Conservation (phyloP, 2,329 filamentous ascomycete genomes). For the Kalmusia sp. region DNA sequence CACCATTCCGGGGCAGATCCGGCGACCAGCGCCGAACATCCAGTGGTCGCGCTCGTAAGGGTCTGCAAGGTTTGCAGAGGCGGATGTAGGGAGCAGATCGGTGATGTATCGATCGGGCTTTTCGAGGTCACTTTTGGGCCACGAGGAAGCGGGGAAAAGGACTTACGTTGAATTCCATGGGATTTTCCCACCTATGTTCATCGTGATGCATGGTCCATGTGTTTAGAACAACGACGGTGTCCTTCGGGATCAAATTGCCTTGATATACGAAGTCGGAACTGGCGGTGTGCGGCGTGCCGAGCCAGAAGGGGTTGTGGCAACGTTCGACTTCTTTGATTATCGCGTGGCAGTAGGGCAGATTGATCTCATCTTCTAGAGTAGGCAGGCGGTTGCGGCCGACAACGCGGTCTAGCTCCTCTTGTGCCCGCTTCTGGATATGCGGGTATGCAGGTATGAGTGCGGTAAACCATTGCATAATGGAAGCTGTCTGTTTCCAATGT, state of each 20-base stretch:
- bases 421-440: constrained; percentile 14
- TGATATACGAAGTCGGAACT: constrained; percentile 11
- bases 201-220: constrained; percentile 49
- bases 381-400: constrained; percentile 14
- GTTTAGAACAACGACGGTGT: constrained; percentile 47
- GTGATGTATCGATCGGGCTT: constrained; percentile 17
- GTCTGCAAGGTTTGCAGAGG: constrained; percentile 15
- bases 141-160: neutral
- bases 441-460: constrained; percentile 11
- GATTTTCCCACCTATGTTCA: constrained; percentile 16
- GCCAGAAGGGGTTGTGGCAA: constrained; percentile 14
- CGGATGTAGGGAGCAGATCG: constrained; percentile 3
- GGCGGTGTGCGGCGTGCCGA: constrained; percentile 2
- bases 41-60: constrained; percentile 20
- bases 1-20: constrained; percentile 10
- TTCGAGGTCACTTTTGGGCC: neutral
- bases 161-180: constrained; percentile 18
- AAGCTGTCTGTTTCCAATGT: constrained; percentile 6
- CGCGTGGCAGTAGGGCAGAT: constrained; percentile 40
- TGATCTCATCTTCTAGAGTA: constrained; percentile 6
- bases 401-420: constrained; percentile 15
- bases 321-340: constrained; percentile 33
- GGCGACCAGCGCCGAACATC: constrained; percentile 20
- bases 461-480: constrained; percentile 16
- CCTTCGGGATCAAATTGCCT: constrained; percentile 49